A percentile compares a stretch with the other conserved stretches of the same genome.
Conservation (phyloP, 306 rosid genomes). For the Dryas octopetala region DNA sequence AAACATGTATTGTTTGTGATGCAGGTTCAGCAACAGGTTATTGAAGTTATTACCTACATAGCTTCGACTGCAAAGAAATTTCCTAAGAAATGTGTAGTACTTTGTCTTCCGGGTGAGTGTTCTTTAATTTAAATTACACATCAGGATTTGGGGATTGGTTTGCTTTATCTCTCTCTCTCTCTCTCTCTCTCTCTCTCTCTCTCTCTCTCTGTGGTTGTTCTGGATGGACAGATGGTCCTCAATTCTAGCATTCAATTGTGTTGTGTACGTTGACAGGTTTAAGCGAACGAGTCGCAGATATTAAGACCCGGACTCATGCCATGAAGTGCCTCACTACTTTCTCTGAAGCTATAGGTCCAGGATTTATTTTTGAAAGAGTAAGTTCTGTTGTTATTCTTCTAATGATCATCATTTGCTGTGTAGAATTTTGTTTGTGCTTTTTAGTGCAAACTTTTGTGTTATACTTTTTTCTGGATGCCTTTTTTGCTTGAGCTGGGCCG, state of each 20-base stretch:
- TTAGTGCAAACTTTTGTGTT: background rate
- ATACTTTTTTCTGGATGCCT: background rate
- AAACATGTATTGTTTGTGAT: conserved; percentile 26
- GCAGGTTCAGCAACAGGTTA: conserved; percentile 98
- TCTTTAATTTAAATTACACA: conserved; percentile 10
- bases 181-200: background rate
- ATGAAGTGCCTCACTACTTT: conserved; percentile 92
- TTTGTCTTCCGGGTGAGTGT: conserved; percentile 81
- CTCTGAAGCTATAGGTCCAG: conserved; percentile 96
- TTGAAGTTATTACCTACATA: conserved; percentile 72
- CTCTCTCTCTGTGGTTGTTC: background rate
- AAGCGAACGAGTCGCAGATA: conserved; percentile 98
- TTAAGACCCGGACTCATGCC: conserved; percentile 87
- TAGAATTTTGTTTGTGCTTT: background rate
- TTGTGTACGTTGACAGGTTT: conserved; percentile 51
- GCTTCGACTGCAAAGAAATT: conserved; percentile 71
- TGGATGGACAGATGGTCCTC: conserved; percentile 9
- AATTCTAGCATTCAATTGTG: conserved; percentile 2
- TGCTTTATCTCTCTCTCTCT: background rate
- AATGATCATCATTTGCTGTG: background rate
- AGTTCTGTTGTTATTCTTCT: conserved; percentile 20
- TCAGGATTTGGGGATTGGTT: background rate
- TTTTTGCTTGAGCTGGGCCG: background rate
- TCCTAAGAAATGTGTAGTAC: conserved; percentile 93
- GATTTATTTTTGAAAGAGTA: conserved; percentile 94